Base-by-base conservation (phyloP, 2,329 filamentous ascomycete genomes). In the Graphilbum fragrans region DNA sequence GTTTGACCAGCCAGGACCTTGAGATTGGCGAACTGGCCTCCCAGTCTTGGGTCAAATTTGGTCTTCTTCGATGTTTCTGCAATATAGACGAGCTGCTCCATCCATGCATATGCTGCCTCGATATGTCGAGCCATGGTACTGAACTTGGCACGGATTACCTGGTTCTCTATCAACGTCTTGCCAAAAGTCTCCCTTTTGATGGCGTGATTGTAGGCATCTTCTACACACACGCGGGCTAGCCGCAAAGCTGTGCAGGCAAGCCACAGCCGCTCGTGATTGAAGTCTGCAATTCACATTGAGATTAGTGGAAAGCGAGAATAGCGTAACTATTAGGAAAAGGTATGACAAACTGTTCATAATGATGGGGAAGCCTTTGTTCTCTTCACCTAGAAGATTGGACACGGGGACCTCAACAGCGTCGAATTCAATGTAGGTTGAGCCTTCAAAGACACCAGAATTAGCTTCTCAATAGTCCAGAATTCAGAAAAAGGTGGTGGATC, bases 321-420 rank as follows among this genome's bases (percentile, higher is more conserved):
- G 17, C 6, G 33, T 14, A 19, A 7, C 21, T 14, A 37, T 7
- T 14, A 37, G 35, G 9, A 22, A 21, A 14, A 3, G 3, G 35
- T 5, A n/a, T 9, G 6, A 29, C 36, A 22, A 11, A 38, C 36
- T 92, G 61, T 73, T 77, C 56, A 92, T 64, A 54, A 92, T 86
- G 20, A 90, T 82, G 45, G 79, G 72, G 53, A 92, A 87, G 5
- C 86, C 86, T 63, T 88, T 84, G 66, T 90, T 75, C 61, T 92
- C 85, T 55, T 83, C 67, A 44, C 86, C 86, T 4, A 93, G 66
- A 14, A 92, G 65, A 58, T 90, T 80, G 56, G 79, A 74, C 0
- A 76, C 80, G 0, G 86, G 86, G 0, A 92, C 86, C 65, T 86
- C 86, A 58, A 87, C 84, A 50, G 90, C 83, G 60, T 88, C 82